phyloP scores from a whole-genome alignment of 805 yeast species.

The Clavispora santaluciae region DNA sequence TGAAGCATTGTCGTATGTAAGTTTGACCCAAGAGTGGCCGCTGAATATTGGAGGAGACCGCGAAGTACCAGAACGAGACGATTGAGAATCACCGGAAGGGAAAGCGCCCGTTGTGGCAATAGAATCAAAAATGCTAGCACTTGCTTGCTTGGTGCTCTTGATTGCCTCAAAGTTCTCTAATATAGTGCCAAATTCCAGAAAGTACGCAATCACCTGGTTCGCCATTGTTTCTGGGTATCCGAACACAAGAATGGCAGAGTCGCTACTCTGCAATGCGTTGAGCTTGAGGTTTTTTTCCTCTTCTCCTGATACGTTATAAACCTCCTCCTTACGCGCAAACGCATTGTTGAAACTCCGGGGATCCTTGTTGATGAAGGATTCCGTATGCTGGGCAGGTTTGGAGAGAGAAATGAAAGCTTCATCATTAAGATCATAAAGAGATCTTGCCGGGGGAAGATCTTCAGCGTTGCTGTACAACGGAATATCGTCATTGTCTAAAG shows the following conservation, averaged over 20 bases:
- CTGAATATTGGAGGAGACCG: slow-evolving; percentile 58
- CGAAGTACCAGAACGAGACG: not conserved
- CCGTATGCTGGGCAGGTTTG: slow-evolving; percentile 31
- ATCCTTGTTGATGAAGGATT: slow-evolving; percentile 41
- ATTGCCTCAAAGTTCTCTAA: slow-evolving; percentile 62
- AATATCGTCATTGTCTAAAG: slow-evolving; percentile 25
- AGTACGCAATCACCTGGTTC: slow-evolving; percentile 61
- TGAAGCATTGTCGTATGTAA: slow-evolving; percentile 72
- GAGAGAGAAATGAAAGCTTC: slow-evolving; percentile 35
- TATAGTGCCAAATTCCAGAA: slow-evolving; percentile 73
- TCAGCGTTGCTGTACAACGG: slow-evolving; percentile 25
- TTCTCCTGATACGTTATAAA: slow-evolving; percentile 5
- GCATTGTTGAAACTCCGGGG: slow-evolving; percentile 44
- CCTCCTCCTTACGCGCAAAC: slow-evolving; percentile 32
- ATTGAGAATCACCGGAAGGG: slow-evolving; percentile 4
- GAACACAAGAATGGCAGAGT: slow-evolving; percentile 73
- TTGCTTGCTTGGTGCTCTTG: slow-evolving; percentile 5
- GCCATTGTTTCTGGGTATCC: slow-evolving; percentile 84
- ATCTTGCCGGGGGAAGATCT: slow-evolving; percentile 47
- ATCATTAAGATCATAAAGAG: slow-evolving; percentile 46
- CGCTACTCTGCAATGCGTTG: slow-evolving; percentile 31
- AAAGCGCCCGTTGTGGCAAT: slow-evolving; percentile 13
- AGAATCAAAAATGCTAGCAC: slow-evolving; percentile 5
- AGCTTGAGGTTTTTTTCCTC: slow-evolving; percentile 10
- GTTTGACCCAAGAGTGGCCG: slow-evolving; percentile 87